Evolutionary conservation across 129 eudicot species (phyloP), one percentile per base, ranked within the genome.

Genomic region (Silybum marianum): DNA sequence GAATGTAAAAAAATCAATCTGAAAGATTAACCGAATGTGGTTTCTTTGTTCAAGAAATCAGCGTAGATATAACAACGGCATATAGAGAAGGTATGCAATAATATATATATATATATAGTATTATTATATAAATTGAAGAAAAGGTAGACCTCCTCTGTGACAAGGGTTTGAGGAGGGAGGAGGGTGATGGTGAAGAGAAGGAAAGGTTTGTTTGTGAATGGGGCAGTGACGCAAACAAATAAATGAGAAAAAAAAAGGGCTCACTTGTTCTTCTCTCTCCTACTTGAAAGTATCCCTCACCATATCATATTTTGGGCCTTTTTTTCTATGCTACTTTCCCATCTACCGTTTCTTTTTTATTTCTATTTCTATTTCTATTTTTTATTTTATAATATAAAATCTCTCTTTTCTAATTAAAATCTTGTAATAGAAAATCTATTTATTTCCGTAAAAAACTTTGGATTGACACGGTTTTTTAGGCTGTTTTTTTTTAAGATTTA

Each of bases 111-210:
- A 38, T 22, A 38, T 30, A 21, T 2, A 1, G 3, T 28, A 65
- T 63, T 0, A 24, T 32, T 32, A 32, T 32, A 32, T 12, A 3
- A 62, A 34, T 8, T 10, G 9, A 24, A 40, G 11, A 13, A 13
- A 66, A 21, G 81, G 32, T 18, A 66, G 51, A 75, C 39, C 69
- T 75, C 79, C 79, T 74, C 30, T 76, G 30, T 32, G 72, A 76
- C 71, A 65, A 65, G 60, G 68, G 80, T 63, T 62, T 63, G 72
- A 77, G 73, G 81, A 40, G 81, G 72, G 71, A 51, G 63, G 63
- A 38, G 9, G 42, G 9, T 6, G 42, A 38, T 9, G 51, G 81
- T 36, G 30, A 28, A 28, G 30, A 28, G 30, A 28, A 28, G 30
- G 3, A 3, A 28, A 28, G 30, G 30, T n/a, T n/a, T n/a, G n/a